phyloP scores from a whole-genome alignment of 257 asterid genomes.

The Nicotiana noctiflora region DNA sequence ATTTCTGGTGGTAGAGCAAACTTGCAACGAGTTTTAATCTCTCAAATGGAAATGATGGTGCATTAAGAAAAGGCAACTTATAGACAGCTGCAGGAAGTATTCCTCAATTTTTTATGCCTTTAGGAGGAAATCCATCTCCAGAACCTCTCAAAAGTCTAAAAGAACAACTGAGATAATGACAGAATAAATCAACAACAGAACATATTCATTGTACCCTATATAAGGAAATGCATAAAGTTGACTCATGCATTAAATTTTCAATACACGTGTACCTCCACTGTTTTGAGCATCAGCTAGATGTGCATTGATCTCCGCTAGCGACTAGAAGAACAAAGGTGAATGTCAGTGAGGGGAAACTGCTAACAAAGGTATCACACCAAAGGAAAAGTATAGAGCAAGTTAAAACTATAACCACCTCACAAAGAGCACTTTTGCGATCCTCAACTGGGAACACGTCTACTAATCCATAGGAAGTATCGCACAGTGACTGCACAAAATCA shows the following conservation, averaged over 20 bases:
- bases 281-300: conserved; percentile 65
- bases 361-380: background rate
- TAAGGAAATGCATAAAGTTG: conserved; percentile 2
- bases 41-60: no score
- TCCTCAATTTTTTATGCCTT: background rate
- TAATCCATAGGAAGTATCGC: conserved; percentile 91
- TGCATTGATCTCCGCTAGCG: conserved; percentile 71
- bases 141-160: background rate
- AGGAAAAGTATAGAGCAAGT: conserved; percentile 7
- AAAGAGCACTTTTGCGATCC: conserved; percentile 86
- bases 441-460: conserved; percentile 94
- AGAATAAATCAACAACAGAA: background rate
- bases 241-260: conserved; percentile 8
- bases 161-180: background rate
- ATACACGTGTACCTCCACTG: conserved; percentile 67
- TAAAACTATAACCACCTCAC: conserved; percentile 55
- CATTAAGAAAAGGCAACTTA: no score
- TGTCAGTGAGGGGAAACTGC: conserved; percentile 20
- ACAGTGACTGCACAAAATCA: conserved; percentile 81
- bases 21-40: background rate
- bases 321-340: conserved; percentile 45
- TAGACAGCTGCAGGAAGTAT: background rate
- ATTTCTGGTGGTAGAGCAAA: background rate
- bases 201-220: background rate
- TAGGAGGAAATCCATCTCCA: background rate